phyloP scores from a whole-genome alignment of 305 asterid genomes.

The Ruellia speciosa region DNA sequence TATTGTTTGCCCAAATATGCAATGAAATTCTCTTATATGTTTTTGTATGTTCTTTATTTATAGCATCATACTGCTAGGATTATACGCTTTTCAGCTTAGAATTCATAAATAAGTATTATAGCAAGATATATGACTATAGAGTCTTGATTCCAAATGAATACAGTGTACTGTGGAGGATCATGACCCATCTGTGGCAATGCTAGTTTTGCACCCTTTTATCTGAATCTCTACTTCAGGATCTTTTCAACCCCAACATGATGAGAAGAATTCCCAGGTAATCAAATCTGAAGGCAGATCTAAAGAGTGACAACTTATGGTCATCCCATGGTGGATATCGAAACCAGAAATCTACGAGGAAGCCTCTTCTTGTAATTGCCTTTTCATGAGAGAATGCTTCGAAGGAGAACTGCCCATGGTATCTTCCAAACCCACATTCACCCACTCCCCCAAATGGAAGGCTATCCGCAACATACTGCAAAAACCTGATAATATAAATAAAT shows the following conservation, averaged over 20 bases:
- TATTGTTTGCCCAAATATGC: too few relatives aligned
- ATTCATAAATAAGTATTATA: too few relatives aligned
- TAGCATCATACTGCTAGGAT: too few relatives aligned
- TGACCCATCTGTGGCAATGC: too few relatives aligned
- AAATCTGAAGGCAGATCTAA: constrained; percentile 39
- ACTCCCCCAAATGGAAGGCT: constrained; percentile 74
- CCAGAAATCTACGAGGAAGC: constrained; percentile 53
- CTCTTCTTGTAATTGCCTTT: constrained; percentile 35
- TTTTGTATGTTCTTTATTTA: too few relatives aligned
- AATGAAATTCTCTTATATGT: too few relatives aligned
- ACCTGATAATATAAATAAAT: not conserved
- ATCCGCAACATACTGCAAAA: constrained; percentile 56
- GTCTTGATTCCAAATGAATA: too few relatives aligned
- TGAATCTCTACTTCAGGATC: too few relatives aligned
- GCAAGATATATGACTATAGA: too few relatives aligned
- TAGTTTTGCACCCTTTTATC: too few relatives aligned
- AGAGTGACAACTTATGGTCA: constrained; percentile 40
- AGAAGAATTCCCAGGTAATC: constrained; percentile 55
- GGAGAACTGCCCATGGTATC: constrained; percentile 72
- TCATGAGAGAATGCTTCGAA: constrained; percentile 64
- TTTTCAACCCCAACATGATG: constrained; percentile 47
- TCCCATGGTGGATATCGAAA: constrained; percentile 92
- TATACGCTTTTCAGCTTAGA: too few relatives aligned
- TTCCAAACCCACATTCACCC: constrained; percentile 66
- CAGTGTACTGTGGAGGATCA: too few relatives aligned